Percentiles rank a stretch among this genome's conserved stretches.
These are phyloP conservation scores for Myrica gale DNA, from an alignment of 306 rosid genomes.

Conservation along the genomic window DNA sequence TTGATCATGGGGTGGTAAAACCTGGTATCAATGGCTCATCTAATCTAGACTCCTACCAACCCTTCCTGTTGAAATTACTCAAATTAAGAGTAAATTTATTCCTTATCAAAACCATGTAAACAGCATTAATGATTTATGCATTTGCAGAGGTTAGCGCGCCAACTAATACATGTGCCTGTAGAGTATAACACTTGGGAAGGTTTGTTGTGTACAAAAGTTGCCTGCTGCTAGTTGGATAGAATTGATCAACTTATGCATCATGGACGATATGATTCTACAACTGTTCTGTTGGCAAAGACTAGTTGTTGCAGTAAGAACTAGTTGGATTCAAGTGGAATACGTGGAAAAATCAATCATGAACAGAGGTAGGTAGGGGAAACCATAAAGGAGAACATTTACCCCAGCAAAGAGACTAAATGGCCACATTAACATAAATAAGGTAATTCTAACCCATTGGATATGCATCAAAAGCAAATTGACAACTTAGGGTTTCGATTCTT, in stretches of 20 bases:
- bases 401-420: neutral
- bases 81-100: neutral
- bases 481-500: neutral
- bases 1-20: neutral
- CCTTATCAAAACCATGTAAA: neutral
- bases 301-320: too few relatives aligned
- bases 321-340: too few relatives aligned
- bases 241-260: too few relatives aligned
- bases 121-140: neutral
- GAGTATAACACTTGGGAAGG: too few relatives aligned
- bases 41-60: neutral
- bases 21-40: neutral
- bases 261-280: too few relatives aligned
- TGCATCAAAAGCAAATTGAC: neutral
- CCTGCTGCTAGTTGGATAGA: too few relatives aligned
- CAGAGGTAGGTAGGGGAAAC: too few relatives aligned
- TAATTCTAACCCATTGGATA: neutral
- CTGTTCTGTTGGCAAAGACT: too few relatives aligned
- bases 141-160: neutral
- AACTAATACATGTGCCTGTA: neutral
- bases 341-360: too few relatives aligned
- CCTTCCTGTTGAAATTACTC: neutral
- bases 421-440: neutral
- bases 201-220: too few relatives aligned
- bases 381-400: too few relatives aligned